phyloP scores from a whole-genome alignment of 768 basidiomycete genomes.

The Lyophyllum atratum region DNA sequence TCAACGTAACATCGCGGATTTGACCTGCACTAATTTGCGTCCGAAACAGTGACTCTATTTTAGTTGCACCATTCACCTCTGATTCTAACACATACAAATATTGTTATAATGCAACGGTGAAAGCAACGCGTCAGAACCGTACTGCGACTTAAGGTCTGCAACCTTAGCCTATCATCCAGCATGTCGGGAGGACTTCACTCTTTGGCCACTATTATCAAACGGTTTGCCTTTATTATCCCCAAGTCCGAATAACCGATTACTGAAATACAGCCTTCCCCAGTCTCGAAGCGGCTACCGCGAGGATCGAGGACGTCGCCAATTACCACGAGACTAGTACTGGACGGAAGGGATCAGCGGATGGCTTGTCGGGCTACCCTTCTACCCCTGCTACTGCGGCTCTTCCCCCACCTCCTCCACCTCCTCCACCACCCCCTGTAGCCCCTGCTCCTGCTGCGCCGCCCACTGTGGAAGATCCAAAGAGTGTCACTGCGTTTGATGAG shows the following conservation, averaged over 20 bases:
- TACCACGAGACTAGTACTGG: constrained; percentile 29
- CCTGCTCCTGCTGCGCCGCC: constrained; percentile 35
- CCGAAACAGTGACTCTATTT: no score
- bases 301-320: constrained; percentile 87
- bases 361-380: constrained; percentile 11
- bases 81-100: constrained; percentile 13
- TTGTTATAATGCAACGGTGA: background rate
- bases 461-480: constrained; percentile 47
- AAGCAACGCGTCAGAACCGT: constrained; percentile 9
- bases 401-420: constrained; percentile 29
- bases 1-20: no score
- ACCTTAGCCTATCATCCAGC: background rate
- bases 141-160: background rate
- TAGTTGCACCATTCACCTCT: no score
- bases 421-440: constrained; percentile 30
- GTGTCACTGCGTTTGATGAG: constrained; percentile 74
- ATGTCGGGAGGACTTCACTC: constrained; percentile 66
- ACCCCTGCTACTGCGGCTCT: constrained; percentile 29
- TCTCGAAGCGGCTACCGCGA: constrained; percentile 89
- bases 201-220: constrained; percentile 80
- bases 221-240: constrained; percentile 42
- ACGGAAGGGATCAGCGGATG: constrained; percentile 12
- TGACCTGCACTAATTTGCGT: no score
- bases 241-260: no score
- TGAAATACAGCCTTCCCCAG: constrained; percentile 37